Evolutionary conservation across 257 asterid genomes (phyloP).

Genomic region (Lithospermum erythrorhizon): DNA sequence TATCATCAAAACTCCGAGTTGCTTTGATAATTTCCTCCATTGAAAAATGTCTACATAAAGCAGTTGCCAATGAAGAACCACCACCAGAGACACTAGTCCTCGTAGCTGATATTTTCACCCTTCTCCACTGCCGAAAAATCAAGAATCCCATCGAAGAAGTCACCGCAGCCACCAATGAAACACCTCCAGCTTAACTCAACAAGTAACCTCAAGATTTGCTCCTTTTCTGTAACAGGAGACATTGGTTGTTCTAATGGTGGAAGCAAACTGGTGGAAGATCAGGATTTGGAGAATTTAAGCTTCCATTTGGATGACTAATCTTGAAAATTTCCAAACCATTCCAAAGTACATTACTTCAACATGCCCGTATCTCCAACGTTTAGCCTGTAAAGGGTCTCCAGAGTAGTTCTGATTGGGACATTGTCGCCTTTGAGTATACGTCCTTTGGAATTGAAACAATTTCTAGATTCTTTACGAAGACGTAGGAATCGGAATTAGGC

Average conservation of each 20-base stretch:
- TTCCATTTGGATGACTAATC: constrained; percentile 21
- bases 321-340: constrained; percentile 61
- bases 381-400: constrained; percentile 23
- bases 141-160: constrained; percentile 12
- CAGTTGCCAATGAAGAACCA: constrained; percentile 20
- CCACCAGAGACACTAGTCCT: constrained; percentile 10
- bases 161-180: constrained; percentile 10
- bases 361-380: constrained; percentile 27
- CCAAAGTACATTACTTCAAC: constrained; percentile 14
- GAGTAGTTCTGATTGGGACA: not conserved
- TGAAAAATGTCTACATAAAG: constrained; percentile 26
- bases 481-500: constrained; percentile 28
- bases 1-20: constrained; percentile 29
- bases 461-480: constrained; percentile 56
- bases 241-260: not conserved
- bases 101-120: constrained; percentile 14
- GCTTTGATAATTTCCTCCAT: constrained; percentile 39
- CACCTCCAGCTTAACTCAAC: constrained; percentile 16
- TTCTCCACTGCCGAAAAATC: constrained; percentile 19
- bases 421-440: not conserved
- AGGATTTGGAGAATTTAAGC: constrained; percentile 22
- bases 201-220: not conserved
- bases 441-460: constrained; percentile 26
- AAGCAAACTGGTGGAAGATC: constrained; percentile 15
- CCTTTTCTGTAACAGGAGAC: not conserved